phyloP scores from a whole-genome alignment of 306 rosid species.

The Medicago lupulina region DNA sequence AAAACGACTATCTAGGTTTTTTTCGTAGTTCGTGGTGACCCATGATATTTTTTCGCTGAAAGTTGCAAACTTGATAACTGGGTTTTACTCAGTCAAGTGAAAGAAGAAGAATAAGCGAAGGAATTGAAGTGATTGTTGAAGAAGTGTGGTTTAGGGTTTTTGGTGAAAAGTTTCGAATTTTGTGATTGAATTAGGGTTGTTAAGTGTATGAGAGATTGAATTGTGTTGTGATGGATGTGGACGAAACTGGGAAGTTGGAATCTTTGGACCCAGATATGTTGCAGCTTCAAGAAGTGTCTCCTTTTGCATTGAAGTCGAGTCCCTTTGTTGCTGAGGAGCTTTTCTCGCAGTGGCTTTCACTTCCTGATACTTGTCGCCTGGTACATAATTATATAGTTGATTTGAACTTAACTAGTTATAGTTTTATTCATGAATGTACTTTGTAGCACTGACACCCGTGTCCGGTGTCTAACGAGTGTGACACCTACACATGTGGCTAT shows the following conservation, averaged over 20 bases:
- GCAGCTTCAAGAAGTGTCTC: constrained; percentile 79
- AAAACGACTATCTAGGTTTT: not conserved
- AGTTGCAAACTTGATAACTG: constrained; percentile 43
- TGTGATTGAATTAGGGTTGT: constrained; percentile 47
- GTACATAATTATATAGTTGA: constrained; percentile 51
- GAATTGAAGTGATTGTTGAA: constrained; percentile 45
- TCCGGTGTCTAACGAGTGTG: no score
- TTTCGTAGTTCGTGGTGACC: constrained; percentile 10
- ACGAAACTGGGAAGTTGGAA: constrained; percentile 54
- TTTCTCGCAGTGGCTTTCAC: constrained; percentile 83
- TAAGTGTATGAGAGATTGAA: constrained; percentile 48
- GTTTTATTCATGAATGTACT: not conserved
- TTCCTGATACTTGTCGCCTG: constrained; percentile 77
- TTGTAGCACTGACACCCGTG: no score
- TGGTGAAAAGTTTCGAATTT: not conserved
- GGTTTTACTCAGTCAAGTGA: constrained; percentile 30
- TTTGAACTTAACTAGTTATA: constrained; percentile 34
- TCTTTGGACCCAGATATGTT: constrained; percentile 74
- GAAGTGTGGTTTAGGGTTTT: constrained; percentile 56
- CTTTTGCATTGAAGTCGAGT: constrained; percentile 62
- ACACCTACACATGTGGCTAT: no score
- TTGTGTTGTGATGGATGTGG: constrained; percentile 67
- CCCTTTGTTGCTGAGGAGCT: constrained; percentile 74
- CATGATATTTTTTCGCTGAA: constrained; percentile 26
- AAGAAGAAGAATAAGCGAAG: constrained; percentile 23